A percentile compares a stretch with the other conserved stretches of the same genome.
These are phyloP conservation scores for Amauroascus niger DNA, from an alignment of 2,329 filamentous ascomycete genomes.

Conservation along the genomic window DNA sequence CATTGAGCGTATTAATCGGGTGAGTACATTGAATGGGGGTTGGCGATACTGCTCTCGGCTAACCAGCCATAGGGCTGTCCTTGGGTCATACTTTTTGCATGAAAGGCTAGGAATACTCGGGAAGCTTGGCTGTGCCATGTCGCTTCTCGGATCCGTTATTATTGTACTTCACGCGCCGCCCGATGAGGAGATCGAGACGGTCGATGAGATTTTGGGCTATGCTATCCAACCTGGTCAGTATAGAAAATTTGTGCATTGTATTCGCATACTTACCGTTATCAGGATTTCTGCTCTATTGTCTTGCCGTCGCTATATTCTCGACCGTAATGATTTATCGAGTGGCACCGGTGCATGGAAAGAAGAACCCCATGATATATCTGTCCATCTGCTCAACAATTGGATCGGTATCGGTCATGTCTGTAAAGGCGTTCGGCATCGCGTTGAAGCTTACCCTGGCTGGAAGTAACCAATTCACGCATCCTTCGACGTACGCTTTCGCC, in stretches of 20 bases:
- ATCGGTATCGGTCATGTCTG: conserved; percentile 96
- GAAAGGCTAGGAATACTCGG: conserved; percentile 85
- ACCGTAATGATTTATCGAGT: conserved; percentile 94
- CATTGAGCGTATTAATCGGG: conserved; percentile 86
- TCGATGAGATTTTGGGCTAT: conserved; percentile 84
- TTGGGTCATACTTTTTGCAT: conserved; percentile 88
- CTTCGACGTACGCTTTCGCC: conserved; percentile 94
- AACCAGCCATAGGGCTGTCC: conserved; percentile 54
- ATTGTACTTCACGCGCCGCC: conserved; percentile 96
- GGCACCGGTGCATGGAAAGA: conserved; percentile 80
- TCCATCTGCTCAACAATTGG: conserved; percentile 97
- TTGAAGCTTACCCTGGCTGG: conserved; percentile 88
- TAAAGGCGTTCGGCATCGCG: conserved; percentile 97
- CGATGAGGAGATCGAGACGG: conserved; percentile 80
- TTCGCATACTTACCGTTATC: conserved; percentile 4
- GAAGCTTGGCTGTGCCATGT: conserved; percentile 91
- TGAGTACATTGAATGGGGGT: conserved; percentile 27
- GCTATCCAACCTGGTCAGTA: conserved; percentile 77
- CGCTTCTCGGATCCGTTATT: conserved; percentile 88
- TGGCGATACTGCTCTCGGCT: conserved; percentile 12
- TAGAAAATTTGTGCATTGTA: not conserved
- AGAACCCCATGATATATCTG: conserved; percentile 90
- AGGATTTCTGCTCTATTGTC: conserved; percentile 86
- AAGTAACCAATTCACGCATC: conserved; percentile 89
- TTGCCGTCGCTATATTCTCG: conserved; percentile 71